These are phyloP conservation scores for Oemleria cerasiformis DNA, from an alignment of 306 rosid species.

Conservation along the genomic window DNA sequence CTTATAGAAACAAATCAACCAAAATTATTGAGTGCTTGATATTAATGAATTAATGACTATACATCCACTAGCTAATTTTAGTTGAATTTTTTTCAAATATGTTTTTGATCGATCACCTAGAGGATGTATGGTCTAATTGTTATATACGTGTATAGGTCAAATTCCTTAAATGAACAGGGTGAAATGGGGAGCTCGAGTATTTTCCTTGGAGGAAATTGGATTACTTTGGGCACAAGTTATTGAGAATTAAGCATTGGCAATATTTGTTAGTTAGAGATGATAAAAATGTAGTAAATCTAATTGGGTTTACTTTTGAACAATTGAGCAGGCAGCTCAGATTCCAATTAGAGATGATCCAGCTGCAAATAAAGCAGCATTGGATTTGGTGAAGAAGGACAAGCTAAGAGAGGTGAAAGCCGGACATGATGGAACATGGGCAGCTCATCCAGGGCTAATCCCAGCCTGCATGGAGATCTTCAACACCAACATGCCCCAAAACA, in stretches of 20 bases:
- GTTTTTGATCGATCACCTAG: too few relatives aligned
- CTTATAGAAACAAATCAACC: too few relatives aligned
- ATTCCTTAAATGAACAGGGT: too few relatives aligned
- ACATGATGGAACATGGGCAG: conserved; percentile 98
- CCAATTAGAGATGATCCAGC: conserved; percentile 68
- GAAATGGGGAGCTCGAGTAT: too few relatives aligned
- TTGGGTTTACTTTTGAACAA: not conserved
- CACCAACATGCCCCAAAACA: conserved; percentile 42
- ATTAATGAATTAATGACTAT: too few relatives aligned
- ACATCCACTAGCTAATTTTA: too few relatives aligned
- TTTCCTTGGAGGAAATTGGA: too few relatives aligned
- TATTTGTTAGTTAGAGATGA: not conserved
- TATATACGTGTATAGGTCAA: too few relatives aligned
- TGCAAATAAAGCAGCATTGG: conserved; percentile 82
- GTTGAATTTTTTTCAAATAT: too few relatives aligned
- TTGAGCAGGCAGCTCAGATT: conserved; percentile 79
- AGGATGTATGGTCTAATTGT: too few relatives aligned
- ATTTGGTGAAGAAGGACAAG: conserved; percentile 80
- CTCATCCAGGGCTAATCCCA: conserved; percentile 84
- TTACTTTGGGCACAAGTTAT: not conserved
- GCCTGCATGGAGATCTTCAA: conserved; percentile 69
- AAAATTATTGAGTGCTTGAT: too few relatives aligned
- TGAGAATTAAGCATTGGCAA: not conserved
- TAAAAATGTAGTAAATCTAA: not conserved
- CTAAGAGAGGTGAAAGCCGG: conserved; percentile 83